Percentiles rank a stretch among this genome's conserved stretches.
These are phyloP conservation scores for Diaporthe vexans DNA, from an alignment of 2,329 filamentous ascomycete genomes.

Conservation along the genomic window DNA sequence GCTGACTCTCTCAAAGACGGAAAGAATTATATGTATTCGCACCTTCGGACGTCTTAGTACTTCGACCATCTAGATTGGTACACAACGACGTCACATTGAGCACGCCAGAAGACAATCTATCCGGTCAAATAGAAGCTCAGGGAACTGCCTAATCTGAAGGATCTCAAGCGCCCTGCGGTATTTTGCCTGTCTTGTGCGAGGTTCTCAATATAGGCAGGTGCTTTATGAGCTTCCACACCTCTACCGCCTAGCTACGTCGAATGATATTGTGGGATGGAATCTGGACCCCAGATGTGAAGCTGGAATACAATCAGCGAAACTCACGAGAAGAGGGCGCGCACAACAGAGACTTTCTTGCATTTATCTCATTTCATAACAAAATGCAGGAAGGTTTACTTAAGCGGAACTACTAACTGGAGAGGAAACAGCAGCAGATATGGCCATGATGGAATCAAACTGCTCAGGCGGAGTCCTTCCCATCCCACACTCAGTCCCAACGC, in stretches of 20 bases:
- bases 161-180: background rate
- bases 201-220: too few species aligned
- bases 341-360: too few species aligned
- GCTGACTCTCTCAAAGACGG: background rate
- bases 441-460: conserved; percentile 1
- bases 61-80: background rate
- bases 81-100: background rate
- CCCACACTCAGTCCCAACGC: conserved; percentile 21
- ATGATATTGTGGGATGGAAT: too few species aligned
- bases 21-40: background rate
- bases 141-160: background rate
- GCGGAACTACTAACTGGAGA: background rate
- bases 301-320: background rate
- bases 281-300: too few species aligned
- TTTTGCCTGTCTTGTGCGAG: background rate
- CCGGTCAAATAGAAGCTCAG: background rate
- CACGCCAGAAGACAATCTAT: background rate
- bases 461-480: conserved; percentile 3
- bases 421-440: conserved; percentile 2
- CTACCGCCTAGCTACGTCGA: background rate
- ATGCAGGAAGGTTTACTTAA: background rate
- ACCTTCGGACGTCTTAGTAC: background rate
- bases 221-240: background rate
- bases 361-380: background rate
- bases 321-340: too few species aligned